A percentile compares a stretch with the other conserved stretches of the same genome.
phyloP scores from a whole-genome alignment of 2,329 filamentous ascomycete species.

The Aspergillus sergii region DNA sequence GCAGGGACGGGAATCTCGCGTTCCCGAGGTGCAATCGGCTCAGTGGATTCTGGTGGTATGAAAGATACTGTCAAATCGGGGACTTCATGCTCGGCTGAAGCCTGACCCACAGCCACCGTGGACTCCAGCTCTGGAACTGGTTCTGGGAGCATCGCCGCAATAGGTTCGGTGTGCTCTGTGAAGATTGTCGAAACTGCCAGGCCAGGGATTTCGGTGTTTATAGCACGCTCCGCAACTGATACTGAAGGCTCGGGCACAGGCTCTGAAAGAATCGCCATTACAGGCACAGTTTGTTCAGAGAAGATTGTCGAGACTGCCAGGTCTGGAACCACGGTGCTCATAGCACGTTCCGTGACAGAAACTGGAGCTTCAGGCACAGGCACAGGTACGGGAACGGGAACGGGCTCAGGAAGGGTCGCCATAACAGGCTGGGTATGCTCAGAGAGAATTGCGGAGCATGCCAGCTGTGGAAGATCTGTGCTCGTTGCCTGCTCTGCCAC shows the following conservation, averaged over 20 bases:
- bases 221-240: constrained; percentile 20
- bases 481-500: constrained; percentile 22
- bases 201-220: constrained; percentile 19
- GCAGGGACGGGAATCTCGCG: constrained; percentile 28
- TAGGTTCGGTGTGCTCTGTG: constrained; percentile 30
- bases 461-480: constrained; percentile 22
- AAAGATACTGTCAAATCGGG: constrained; percentile 33
- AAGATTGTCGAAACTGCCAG: constrained; percentile 34
- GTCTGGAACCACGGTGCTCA: constrained; percentile 18
- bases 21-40: constrained; percentile 34
- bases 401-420: constrained; percentile 20
- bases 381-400: constrained; percentile 25
- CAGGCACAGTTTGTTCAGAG: constrained; percentile 25
- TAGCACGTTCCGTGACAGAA: neutral
- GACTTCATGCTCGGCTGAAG: constrained; percentile 15
- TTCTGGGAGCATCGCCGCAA: constrained; percentile 22
- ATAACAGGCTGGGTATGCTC: constrained; percentile 29
- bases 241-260: constrained; percentile 19
- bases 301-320: constrained; percentile 23
- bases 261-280: constrained; percentile 24
- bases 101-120: constrained; percentile 16
- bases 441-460: constrained; percentile 33
- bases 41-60: constrained; percentile 29
- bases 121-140: constrained; percentile 23
- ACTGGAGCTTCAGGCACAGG: constrained; percentile 4